These are phyloP conservation scores for Monilinia aucupariae DNA, from an alignment of 2,329 filamentous ascomycete genomes.

Conservation along the genomic window DNA sequence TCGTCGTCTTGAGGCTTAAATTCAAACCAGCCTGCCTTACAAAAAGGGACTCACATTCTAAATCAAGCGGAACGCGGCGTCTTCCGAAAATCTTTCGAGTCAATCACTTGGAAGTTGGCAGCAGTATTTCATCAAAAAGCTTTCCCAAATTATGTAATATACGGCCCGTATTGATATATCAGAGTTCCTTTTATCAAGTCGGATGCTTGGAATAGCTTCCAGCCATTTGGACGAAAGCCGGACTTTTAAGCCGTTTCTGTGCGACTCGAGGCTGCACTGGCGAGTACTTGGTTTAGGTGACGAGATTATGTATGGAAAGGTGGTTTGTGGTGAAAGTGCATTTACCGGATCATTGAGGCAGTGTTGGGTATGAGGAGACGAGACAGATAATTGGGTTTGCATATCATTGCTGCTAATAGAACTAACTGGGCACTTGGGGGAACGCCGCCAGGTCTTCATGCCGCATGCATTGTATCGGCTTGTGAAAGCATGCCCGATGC, in stretches of 20 bases:
- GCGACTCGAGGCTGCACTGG: neutral
- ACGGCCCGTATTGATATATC: neutral
- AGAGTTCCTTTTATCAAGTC: neutral
- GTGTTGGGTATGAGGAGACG: neutral
- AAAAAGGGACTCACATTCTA: neutral
- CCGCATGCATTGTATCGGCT: neutral
- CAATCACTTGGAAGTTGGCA: neutral
- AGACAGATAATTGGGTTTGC: neutral
- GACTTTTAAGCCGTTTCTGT: neutral
- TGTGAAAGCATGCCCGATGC: neutral
- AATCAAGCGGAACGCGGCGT: neutral
- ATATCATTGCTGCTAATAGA: neutral
- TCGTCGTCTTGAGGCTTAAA: neutral
- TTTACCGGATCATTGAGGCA: neutral
- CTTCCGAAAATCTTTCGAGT: neutral
- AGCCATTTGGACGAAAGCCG: neutral
- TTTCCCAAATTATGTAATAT: neutral
- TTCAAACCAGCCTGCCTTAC: neutral
- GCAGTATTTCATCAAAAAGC: neutral
- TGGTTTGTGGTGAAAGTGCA: neutral
- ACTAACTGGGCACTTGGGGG: neutral
- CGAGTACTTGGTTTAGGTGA: neutral
- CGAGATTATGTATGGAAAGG: neutral
- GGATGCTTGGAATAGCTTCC: neutral
- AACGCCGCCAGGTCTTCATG: too few species aligned